phyloP scores from a whole-genome alignment of 2,329 filamentous ascomycete genomes.

The Blastomyces gilchristii region DNA sequence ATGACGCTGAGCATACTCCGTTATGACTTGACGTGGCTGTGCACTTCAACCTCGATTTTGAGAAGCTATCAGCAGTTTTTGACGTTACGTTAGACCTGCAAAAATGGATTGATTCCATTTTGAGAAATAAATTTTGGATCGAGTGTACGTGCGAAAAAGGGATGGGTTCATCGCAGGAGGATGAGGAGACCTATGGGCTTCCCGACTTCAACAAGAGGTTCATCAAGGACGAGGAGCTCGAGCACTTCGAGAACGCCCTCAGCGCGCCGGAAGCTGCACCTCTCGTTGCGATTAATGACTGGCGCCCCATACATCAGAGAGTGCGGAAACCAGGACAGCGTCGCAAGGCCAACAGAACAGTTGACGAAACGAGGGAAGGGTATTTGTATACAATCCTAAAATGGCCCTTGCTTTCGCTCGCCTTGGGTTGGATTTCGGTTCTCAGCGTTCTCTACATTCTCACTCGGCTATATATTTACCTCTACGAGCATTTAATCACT shows the following conservation, averaged over 20 bases:
- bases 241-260: slow-evolving; percentile 70
- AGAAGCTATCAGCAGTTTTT: background rate
- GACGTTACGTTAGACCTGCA: background rate
- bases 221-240: slow-evolving; percentile 58
- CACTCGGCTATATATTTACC: slow-evolving; percentile 78
- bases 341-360: slow-evolving; percentile 47
- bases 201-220: slow-evolving; percentile 78
- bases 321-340: slow-evolving; percentile 43
- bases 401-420: slow-evolving; percentile 76
- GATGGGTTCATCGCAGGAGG: background rate
- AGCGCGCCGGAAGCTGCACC: slow-evolving; percentile 68
- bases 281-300: slow-evolving; percentile 87
- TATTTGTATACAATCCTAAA: slow-evolving; percentile 82
- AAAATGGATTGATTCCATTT: background rate
- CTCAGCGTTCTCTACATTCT: slow-evolving; percentile 65
- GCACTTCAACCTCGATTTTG: background rate
- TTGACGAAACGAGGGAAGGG: slow-evolving; percentile 90
- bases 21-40: background rate
- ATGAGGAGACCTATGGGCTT: slow-evolving; percentile 51
- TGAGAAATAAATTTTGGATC: background rate
- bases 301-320: slow-evolving; percentile 75
- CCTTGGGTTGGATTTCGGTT: slow-evolving; percentile 68
- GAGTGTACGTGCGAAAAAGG: background rate
- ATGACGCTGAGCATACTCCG: background rate
- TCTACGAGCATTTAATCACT: slow-evolving; percentile 83